phyloP scores from a whole-genome alignment of 495 filamentous ascomycete species.

The Aspergillus carlsbadensis region DNA sequence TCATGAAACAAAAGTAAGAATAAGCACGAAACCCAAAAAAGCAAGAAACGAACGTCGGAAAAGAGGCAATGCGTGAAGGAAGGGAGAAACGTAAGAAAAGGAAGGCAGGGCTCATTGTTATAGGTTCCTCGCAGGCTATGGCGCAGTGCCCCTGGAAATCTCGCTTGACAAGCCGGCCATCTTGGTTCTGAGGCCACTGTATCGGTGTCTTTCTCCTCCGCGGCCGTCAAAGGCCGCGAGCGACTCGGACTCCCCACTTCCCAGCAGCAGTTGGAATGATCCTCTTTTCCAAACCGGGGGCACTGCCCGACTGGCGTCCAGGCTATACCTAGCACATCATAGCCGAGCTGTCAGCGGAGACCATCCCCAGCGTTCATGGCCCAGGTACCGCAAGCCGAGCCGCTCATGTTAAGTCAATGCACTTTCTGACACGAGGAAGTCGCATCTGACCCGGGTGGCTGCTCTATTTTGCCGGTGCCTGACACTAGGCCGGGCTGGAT shows the following conservation, averaged over 20 bases:
- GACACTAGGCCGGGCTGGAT: background rate
- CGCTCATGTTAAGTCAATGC: background rate
- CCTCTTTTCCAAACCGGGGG: background rate
- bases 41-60: no score
- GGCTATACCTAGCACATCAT: background rate
- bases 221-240: no score
- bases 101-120: no score
- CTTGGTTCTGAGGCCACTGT: no score
- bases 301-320: background rate
- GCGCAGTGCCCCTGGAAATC: no score
- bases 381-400: background rate
- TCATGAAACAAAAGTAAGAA: no score
- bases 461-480: background rate
- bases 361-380: background rate
- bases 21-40: no score
- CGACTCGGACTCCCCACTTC: background rate
- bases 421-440: background rate
- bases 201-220: no score
- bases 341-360: background rate
- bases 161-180: no score
- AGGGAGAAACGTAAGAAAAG: no score
- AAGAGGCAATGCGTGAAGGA: no score
- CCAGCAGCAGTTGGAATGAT: background rate
- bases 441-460: background rate
- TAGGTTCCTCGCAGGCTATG: no score